Evolutionary conservation across 352 stramenopile species (phyloP).

Genomic region (Phytophthora quininea): DNA sequence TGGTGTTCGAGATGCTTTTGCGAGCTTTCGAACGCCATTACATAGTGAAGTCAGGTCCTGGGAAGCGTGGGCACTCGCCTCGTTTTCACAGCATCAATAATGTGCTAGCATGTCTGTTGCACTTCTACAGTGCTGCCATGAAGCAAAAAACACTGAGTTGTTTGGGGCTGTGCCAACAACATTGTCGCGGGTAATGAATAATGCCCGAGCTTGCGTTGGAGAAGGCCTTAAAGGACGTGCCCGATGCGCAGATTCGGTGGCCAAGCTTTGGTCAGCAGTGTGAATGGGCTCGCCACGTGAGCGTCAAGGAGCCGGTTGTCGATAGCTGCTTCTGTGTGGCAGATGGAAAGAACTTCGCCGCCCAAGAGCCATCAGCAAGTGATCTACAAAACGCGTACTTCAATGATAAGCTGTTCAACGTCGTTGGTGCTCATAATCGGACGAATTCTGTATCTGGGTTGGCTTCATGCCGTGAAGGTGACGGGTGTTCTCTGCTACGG

Average conservation of each 20-base stretch:
- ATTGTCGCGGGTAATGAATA: neutral
- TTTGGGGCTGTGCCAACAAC: neutral
- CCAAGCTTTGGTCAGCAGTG: conserved; percentile 1
- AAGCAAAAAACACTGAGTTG: neutral
- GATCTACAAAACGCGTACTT: neutral
- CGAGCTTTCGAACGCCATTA: neutral
- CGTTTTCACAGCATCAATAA: conserved; percentile 2
- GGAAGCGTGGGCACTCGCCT: neutral
- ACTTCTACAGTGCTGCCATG: conserved; percentile 1
- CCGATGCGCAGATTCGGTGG: neutral
- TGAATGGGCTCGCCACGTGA: neutral
- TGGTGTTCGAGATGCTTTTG: neutral
- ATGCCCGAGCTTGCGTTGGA: neutral
- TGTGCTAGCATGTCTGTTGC: conserved; percentile 1
- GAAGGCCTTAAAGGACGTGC: neutral
- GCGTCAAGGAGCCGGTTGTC: neutral
- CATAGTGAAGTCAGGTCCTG: neutral
- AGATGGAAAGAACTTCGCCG: neutral
- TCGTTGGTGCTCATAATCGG: neutral
- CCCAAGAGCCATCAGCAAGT: neutral
- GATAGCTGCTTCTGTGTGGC: neutral
- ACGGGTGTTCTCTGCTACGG: too few species aligned
- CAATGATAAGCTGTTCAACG: neutral
- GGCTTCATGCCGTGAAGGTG: too few species aligned
- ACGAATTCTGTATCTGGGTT: neutral